Evolutionary conservation across 2,329 filamentous ascomycete species (phyloP).

Genomic region (Pyrenophora tritici-repentis): DNA sequence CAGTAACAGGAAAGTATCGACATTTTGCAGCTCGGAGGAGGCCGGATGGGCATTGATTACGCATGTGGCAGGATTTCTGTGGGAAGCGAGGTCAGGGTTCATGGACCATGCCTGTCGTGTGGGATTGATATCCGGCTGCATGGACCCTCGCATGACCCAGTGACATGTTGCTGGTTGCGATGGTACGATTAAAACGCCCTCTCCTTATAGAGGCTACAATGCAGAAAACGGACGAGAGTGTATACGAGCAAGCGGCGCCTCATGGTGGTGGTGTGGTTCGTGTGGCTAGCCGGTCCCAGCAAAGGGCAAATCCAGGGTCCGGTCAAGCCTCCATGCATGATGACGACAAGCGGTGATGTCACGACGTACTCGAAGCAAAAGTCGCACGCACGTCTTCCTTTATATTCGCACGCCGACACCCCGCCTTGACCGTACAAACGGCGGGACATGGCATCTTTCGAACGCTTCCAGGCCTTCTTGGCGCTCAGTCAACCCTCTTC

Average conservation of each 20-base stretch:
- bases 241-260: background rate
- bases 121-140: slow-evolving; percentile 6
- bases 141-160: background rate
- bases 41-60: slow-evolving; percentile 22
- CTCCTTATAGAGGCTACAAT: background rate
- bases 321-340: slow-evolving; percentile 27
- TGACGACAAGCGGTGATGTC: slow-evolving; percentile 34
- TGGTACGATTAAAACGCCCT: too few relatives aligned
- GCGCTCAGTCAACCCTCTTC: slow-evolving; percentile 23
- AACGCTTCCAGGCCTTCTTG: slow-evolving; percentile 44
- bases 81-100: slow-evolving; percentile 6
- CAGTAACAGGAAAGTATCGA: slow-evolving; percentile 7
- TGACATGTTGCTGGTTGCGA: too few relatives aligned
- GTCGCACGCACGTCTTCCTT: slow-evolving; percentile 21
- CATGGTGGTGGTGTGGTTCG: slow-evolving; percentile 4
- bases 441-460: slow-evolving; percentile 29
- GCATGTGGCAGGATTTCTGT: slow-evolving; percentile 20
- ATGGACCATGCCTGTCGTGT: slow-evolving; percentile 9
- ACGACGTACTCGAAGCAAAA: slow-evolving; percentile 32
- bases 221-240: background rate
- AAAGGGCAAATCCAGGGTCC: slow-evolving; percentile 22
- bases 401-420: slow-evolving; percentile 28
- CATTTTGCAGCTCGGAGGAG: slow-evolving; percentile 22
- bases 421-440: slow-evolving; percentile 20
- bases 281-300: slow-evolving; percentile 2